These are phyloP conservation scores for Aegilops speltoides DNA, from an alignment of 176 grass and related monocot species.

Conservation along the genomic window DNA sequence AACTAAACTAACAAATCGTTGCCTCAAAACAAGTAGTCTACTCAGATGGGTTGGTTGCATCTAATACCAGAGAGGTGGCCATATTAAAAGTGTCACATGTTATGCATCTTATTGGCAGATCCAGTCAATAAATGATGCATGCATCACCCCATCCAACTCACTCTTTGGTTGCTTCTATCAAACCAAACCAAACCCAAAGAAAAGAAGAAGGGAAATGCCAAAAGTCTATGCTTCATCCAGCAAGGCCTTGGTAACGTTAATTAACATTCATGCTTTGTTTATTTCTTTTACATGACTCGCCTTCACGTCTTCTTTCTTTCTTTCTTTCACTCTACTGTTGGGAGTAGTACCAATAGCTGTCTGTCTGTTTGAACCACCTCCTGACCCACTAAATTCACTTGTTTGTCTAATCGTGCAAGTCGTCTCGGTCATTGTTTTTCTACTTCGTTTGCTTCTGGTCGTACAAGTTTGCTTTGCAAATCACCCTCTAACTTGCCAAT, in stretches of 20 bases:
- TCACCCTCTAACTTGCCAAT: not conserved
- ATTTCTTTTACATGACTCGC: slow-evolving; percentile 13
- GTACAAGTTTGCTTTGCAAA: not conserved
- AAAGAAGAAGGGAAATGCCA: not conserved
- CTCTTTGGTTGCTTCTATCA: not conserved
- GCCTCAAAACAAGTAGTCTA: not conserved
- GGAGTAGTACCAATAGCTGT: not conserved
- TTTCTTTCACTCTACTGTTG: not conserved
- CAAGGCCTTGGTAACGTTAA: not conserved
- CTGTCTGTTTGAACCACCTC: too few relatives aligned
- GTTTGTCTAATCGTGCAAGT: not conserved
- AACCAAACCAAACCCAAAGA: not conserved
- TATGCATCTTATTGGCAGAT: not conserved
- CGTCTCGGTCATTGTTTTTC: not conserved
- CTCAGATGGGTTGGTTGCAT: not conserved
- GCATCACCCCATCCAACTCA: not conserved
- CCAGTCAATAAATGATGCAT: not conserved
- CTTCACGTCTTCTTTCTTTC: not conserved
- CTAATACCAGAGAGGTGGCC: not conserved
- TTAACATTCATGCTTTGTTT: not conserved
- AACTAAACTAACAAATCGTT: too few relatives aligned
- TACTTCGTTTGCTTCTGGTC: not conserved
- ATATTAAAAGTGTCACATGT: slow-evolving; percentile 1
- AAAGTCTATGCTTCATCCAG: not conserved
- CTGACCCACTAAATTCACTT: not conserved